phyloP scores from a whole-genome alignment of 257 asterid species.

The Anisodus tanguticus region DNA sequence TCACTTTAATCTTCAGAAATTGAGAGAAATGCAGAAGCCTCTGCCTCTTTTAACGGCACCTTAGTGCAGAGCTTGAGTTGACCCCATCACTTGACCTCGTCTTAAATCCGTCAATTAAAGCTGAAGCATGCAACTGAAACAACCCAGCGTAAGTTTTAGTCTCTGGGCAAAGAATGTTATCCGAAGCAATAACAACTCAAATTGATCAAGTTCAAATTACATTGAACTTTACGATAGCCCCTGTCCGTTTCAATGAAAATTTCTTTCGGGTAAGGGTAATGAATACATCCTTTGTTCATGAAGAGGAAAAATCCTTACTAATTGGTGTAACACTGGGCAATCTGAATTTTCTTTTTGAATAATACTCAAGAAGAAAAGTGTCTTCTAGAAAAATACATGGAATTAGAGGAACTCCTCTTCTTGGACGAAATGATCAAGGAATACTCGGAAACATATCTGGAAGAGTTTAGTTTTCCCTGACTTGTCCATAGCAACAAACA shows the following conservation, averaged over 20 bases:
- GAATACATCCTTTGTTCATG: neutral
- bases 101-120: neutral
- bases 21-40: neutral
- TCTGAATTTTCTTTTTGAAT: too few relatives aligned
- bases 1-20: neutral
- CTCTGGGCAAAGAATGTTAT: neutral
- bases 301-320: neutral
- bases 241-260: neutral
- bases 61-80: neutral
- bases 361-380: too few relatives aligned
- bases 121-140: neutral
- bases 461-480: too few relatives aligned
- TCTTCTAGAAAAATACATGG: too few relatives aligned
- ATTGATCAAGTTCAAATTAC: neutral
- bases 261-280: neutral
- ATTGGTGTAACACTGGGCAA: too few relatives aligned
- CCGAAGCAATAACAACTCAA: neutral
- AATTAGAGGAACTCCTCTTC: too few relatives aligned
- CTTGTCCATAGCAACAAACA: too few relatives aligned
- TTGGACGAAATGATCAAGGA: too few relatives aligned
- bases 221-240: neutral
- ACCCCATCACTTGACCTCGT: neutral
- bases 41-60: neutral
- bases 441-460: too few relatives aligned
- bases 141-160: neutral